Evolutionary conservation across 441 rosid genomes (phyloP).

Genomic region (Gossypium schwendimanii): DNA sequence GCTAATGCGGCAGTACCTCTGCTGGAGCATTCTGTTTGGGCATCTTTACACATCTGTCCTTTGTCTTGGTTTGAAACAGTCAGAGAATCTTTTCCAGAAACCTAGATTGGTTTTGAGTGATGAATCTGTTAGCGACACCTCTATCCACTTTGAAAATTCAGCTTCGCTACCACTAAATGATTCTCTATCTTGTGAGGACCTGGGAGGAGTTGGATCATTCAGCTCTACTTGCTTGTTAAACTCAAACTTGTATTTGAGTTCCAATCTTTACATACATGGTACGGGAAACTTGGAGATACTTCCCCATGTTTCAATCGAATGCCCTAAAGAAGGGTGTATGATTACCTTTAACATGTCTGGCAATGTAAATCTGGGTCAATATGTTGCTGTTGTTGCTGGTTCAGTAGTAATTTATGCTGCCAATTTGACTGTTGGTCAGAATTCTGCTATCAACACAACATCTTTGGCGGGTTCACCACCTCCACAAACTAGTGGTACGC

Average conservation of each 20-base stretch:
- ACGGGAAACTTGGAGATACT: conserved; percentile 74
- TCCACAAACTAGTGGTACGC: conserved; percentile 96
- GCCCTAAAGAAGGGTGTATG: conserved; percentile 63
- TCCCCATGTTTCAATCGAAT: conserved; percentile 56
- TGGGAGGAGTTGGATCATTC: conserved; percentile 85
- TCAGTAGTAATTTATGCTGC: conserved; percentile 58
- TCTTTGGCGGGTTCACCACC: conserved; percentile 83
- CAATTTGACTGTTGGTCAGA: conserved; percentile 54
- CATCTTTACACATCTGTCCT: conserved; percentile 23
- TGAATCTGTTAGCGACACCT: conserved; percentile 24
- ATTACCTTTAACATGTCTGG: conserved; percentile 73
- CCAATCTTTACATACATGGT: conserved; percentile 59
- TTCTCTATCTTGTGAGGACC: conserved; percentile 58
- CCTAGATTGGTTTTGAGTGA: conserved; percentile 24
- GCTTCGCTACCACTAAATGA: conserved; percentile 14
- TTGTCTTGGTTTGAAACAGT: conserved; percentile 33
- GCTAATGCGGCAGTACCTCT: conserved; percentile 37
- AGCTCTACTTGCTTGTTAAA: conserved; percentile 74
- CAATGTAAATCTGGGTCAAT: conserved; percentile 59
- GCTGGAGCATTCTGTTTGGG: conserved; percentile 44
- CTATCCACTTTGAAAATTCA: conserved; percentile 18
- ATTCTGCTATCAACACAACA: conserved; percentile 68
- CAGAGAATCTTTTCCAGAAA: conserved; percentile 19
- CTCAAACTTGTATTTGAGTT: conserved; percentile 55
- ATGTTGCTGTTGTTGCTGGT: conserved; percentile 63